These are phyloP conservation scores for Venturia asperata DNA, from an alignment of 2,329 filamentous ascomycete species.

Conservation along the genomic window DNA sequence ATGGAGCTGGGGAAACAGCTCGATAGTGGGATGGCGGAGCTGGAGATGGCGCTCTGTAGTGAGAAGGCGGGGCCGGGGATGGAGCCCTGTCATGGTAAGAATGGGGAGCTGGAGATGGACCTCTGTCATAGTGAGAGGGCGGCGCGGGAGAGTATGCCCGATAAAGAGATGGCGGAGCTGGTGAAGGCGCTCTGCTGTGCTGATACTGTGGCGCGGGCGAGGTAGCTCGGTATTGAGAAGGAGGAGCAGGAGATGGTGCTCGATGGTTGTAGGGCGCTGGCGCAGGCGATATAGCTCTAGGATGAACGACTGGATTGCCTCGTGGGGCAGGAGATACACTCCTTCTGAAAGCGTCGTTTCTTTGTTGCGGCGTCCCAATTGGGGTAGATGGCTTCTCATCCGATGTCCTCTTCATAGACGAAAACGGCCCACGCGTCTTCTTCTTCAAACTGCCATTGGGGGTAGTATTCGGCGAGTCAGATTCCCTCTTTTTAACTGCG, in stretches of 20 bases:
- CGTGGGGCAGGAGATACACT: slow-evolving; percentile 36
- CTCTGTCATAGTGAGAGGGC: slow-evolving; percentile 22
- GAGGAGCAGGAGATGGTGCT: slow-evolving; percentile 26
- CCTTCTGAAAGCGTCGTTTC: slow-evolving; percentile 26
- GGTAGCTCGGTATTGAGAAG: slow-evolving; percentile 30
- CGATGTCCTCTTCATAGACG: slow-evolving; percentile 36
- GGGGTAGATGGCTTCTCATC: slow-evolving; percentile 15
- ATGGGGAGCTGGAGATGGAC: slow-evolving; percentile 22
- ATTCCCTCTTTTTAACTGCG: slow-evolving; percentile 34
- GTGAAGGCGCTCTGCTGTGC: slow-evolving; percentile 25
- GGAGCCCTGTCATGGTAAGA: slow-evolving; percentile 21
- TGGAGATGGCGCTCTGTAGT: slow-evolving; percentile 29
- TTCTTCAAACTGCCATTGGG: slow-evolving; percentile 29
- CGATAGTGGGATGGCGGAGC: slow-evolving; percentile 26
- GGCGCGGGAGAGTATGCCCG: slow-evolving; percentile 30
- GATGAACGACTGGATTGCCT: slow-evolving; percentile 9
- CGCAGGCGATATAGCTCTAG: slow-evolving; percentile 31
- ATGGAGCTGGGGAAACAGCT: slow-evolving; percentile 20
- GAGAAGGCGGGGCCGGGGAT: slow-evolving; percentile 28
- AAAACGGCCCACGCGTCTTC: slow-evolving; percentile 38
- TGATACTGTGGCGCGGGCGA: slow-evolving; percentile 21
- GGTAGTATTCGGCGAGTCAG: slow-evolving; percentile 26
- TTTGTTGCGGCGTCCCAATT: slow-evolving; percentile 12
- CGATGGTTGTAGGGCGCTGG: slow-evolving; percentile 25
- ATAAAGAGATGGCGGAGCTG: neutral